Percentiles rank a stretch among this genome's conserved stretches.
Evolutionary conservation across 108 stramenopile genomes (phyloP).

Genomic region (Cyclotella choctawhatcheeana): DNA sequence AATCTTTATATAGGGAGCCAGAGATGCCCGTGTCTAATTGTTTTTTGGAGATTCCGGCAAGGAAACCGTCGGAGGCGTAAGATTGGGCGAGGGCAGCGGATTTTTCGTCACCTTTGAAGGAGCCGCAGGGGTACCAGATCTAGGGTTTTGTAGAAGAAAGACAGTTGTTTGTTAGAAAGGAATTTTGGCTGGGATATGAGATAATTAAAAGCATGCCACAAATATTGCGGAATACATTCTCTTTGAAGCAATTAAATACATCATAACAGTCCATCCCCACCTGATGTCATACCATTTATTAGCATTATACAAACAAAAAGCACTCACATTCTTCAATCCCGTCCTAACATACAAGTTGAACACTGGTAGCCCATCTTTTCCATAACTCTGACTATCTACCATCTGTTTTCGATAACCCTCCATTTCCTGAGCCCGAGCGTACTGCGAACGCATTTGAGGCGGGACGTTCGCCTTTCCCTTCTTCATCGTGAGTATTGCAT

Average conservation of each 20-base stretch:
- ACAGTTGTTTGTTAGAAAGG: too few species aligned
- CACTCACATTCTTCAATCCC: constrained; percentile 75
- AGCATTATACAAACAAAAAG: neutral
- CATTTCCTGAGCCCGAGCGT: constrained; percentile 75
- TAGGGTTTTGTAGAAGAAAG: constrained; percentile 4
- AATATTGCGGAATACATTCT: neutral
- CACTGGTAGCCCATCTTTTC: constrained; percentile 83
- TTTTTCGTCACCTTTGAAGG: constrained; percentile 89
- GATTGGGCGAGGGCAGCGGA: constrained; percentile 72
- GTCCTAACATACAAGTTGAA: constrained; percentile 87
- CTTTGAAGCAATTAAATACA: neutral
- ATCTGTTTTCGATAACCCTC: constrained; percentile 67
- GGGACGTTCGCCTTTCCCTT: constrained; percentile 86
- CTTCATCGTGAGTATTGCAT: constrained; percentile 66
- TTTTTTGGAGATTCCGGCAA: constrained; percentile 79
- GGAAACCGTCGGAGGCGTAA: constrained; percentile 60
- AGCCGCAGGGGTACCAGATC: constrained; percentile 93
- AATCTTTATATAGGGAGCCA: constrained; percentile 63
- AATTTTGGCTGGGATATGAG: too few species aligned
- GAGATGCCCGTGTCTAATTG: constrained; percentile 86
- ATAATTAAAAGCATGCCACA: neutral
- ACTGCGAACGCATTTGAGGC: constrained; percentile 75
- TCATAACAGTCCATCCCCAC: neutral
- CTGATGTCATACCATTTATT: neutral
- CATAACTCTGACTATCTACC: constrained; percentile 64